These are phyloP conservation scores for Trametes coccinea DNA, from an alignment of 768 basidiomycete species.

Conservation along the genomic window DNA sequence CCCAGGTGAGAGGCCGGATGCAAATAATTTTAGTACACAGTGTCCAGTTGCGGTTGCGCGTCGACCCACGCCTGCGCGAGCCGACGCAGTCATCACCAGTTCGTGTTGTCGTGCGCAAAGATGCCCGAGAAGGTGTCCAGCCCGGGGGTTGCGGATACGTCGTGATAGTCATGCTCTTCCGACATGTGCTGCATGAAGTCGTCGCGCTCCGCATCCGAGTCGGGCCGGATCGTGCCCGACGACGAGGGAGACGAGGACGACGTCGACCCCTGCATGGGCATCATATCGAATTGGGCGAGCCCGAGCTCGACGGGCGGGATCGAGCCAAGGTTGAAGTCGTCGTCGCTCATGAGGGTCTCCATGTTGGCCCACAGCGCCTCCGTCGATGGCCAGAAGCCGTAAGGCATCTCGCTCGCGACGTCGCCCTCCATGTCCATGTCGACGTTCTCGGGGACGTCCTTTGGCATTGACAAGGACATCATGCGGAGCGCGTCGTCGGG, in stretches of 20 bases:
- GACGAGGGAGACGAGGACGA: conserved; percentile 16
- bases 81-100: conserved; percentile 34
- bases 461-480: conserved; percentile 31
- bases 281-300: conserved; percentile 44
- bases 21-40: conserved; percentile 29
- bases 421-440: conserved; percentile 25
- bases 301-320: conserved; percentile 69
- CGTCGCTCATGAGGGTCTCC: conserved; percentile 44
- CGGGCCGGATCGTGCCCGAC: conserved; percentile 13
- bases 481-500: conserved; percentile 39
- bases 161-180: conserved; percentile 33
- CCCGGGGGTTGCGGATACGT: conserved; percentile 28
- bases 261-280: conserved; percentile 23
- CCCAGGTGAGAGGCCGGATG: conserved; percentile 10
- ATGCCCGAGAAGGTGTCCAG: conserved; percentile 39
- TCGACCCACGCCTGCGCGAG: conserved; percentile 36
- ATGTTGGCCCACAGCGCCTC: conserved; percentile 32
- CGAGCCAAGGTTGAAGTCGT: conserved; percentile 66
- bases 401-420: conserved; percentile 18
- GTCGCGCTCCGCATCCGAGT: conserved; percentile 27
- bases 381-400: conserved; percentile 36
- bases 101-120: conserved; percentile 40
- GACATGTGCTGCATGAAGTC: conserved; percentile 11
- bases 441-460: conserved; percentile 33
- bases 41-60: conserved; percentile 26